Base-by-base conservation (phyloP, 371 early-diverging fungal genomes). In the Apophysomyces trapeziformis region DNA sequence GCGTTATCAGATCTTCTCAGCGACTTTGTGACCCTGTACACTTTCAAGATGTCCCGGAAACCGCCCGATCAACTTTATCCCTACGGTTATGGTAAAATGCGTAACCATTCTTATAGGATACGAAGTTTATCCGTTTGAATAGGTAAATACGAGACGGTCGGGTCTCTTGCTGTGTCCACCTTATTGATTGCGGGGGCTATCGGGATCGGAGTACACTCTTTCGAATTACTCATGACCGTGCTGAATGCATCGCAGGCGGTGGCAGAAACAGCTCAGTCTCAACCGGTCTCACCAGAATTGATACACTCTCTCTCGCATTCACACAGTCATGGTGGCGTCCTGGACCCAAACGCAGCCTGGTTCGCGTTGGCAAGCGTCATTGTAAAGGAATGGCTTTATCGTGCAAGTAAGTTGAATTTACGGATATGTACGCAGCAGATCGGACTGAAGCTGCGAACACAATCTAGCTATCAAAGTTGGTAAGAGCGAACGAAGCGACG, bases 301-400 rank as follows among this genome's bases (percentile, higher is more conserved):
- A 35, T 65, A n/a, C 60, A 67, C 8, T 39, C 61, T 35, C 41
- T 61, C 47, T 50, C 54, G 36, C 68, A 78, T 64, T 68, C 67
- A 7, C 82, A 82, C 37, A 61, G 74, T n/a, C 83, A 80, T 57
- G 61, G 72, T 61, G 77, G 72, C 0, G 62, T 72, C 1, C 70
- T 89, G 26, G 86, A 88, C 74, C 86, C 91, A n/a, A 84, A 87
- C 66, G 91, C 91, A 18, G 86, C 89, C 16, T 90, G 89, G 89
- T 87, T 90, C 82, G 91, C 90, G 0, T 74, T 82, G 14, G 80
- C 82, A 2, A 89, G 89, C 60, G 86, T 91, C 8, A 67, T 81
- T 18, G 72, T 88, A 35, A 91, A 91, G 58, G 91, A 91, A 70
- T 80, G 78, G 70, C 63, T 91, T 56, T 91, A 83, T 69, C 82